phyloP scores from a whole-genome alignment of 2,329 filamentous ascomycete species.

The Raffaelea arxii region DNA sequence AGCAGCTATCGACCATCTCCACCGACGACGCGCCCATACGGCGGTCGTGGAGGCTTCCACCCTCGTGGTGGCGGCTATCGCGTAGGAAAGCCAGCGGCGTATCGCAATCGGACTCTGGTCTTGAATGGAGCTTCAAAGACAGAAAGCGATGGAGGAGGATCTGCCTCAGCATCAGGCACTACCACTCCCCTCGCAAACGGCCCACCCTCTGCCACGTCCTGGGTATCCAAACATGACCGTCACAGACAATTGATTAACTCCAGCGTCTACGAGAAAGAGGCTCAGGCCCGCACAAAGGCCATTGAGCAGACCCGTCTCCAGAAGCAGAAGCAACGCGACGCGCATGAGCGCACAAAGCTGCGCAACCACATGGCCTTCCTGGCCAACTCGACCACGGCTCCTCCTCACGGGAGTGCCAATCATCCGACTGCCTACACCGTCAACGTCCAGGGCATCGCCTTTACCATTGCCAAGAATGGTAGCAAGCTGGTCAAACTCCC shows the following conservation, averaged over 20 bases:
- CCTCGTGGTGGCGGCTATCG: conserved; percentile 20
- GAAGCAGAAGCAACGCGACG: conserved; percentile 43
- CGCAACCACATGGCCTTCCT: conserved; percentile 32
- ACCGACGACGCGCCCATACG: conserved; percentile 15
- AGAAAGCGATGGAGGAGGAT: conserved; percentile 17
- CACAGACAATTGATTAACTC: conserved; percentile 79
- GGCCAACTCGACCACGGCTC: conserved; percentile 14
- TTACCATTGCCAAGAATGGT: conserved; percentile 63
- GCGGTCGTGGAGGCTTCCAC: not conserved
- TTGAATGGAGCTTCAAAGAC: conserved; percentile 36
- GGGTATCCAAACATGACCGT: conserved; percentile 65
- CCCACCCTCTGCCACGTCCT: conserved; percentile 26
- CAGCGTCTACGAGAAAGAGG: conserved; percentile 65
- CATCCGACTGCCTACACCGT: conserved; percentile 44
- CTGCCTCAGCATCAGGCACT: conserved; percentile 17
- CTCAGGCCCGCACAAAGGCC: conserved; percentile 56
- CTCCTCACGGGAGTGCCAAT: conserved; percentile 16
- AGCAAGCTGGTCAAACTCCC: conserved; percentile 70
- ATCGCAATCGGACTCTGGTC: conserved; percentile 51
- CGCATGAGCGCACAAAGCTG: conserved; percentile 51
- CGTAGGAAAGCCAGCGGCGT: conserved; percentile 23
- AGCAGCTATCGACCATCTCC: conserved; percentile 13
- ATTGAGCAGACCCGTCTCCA: conserved; percentile 60
- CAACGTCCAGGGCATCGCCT: conserved; percentile 60
- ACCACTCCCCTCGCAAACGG: too few relatives aligned